These are phyloP conservation scores for Patellifolia procumbens DNA, from an alignment of 179 eudicot species.

Conservation along the genomic window DNA sequence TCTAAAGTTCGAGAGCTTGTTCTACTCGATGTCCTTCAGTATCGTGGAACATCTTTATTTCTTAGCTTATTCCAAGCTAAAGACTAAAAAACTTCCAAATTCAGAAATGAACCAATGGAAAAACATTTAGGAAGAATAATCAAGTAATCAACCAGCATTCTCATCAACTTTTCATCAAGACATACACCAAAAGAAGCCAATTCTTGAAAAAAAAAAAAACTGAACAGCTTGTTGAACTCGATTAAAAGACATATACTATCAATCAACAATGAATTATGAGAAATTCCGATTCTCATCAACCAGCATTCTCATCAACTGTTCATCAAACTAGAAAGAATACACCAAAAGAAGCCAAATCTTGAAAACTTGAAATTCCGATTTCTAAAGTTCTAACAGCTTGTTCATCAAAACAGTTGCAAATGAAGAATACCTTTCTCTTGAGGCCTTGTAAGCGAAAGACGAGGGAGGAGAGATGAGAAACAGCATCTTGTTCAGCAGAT, in stretches of 20 bases:
- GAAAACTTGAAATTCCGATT: not conserved
- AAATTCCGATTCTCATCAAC: too few relatives aligned
- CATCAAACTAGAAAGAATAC: too few relatives aligned
- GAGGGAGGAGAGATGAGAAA: constrained; percentile 65
- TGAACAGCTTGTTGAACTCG: too few relatives aligned
- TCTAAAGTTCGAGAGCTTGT: not conserved
- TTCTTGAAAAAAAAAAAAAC: too few relatives aligned
- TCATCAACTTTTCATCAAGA: too few relatives aligned
- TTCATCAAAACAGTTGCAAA: too few relatives aligned
- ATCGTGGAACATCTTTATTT: not conserved
- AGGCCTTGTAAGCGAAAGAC: constrained; percentile 92
- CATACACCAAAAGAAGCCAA: not conserved
- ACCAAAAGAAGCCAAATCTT: not conserved
- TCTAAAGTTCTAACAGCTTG: not conserved
- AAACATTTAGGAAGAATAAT: too few relatives aligned
- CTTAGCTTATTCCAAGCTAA: not conserved
- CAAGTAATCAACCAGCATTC: too few relatives aligned
- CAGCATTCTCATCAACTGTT: too few relatives aligned
- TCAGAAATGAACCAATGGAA: too few relatives aligned
- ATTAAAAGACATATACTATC: too few relatives aligned
- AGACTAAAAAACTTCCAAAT: not conserved
- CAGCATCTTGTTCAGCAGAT: constrained; percentile 59
- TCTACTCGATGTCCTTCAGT: not conserved
- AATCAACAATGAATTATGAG: too few relatives aligned
- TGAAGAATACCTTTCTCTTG: constrained; percentile 87